These are phyloP conservation scores for Suillus subaureus DNA, from an alignment of 768 basidiomycete genomes.

Conservation along the genomic window DNA sequence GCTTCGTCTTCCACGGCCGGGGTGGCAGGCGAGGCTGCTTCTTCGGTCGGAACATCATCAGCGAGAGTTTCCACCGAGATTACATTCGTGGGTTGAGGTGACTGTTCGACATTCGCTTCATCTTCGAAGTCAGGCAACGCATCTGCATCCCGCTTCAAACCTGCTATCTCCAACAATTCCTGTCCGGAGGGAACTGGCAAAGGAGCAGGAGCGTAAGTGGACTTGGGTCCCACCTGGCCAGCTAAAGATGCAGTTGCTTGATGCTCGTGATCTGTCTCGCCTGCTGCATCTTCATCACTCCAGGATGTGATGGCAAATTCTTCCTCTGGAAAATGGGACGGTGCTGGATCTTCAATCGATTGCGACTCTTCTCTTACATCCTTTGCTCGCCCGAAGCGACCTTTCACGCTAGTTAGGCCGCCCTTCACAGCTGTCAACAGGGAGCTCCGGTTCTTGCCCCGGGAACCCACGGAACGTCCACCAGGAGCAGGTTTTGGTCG, in stretches of 20 bases:
- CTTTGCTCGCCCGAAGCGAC: conserved; percentile 34
- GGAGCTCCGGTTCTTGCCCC: conserved; percentile 48
- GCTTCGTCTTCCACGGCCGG: conserved; percentile 20
- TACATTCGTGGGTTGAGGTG: conserved; percentile 1
- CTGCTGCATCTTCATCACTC: conserved; percentile 22
- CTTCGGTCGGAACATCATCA: conserved; percentile 9
- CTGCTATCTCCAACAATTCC: conserved; percentile 56
- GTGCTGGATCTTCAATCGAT: conserved; percentile 20
- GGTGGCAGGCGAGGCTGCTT: conserved; percentile 13
- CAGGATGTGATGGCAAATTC: conserved; percentile 17
- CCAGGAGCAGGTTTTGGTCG: conserved; percentile 50
- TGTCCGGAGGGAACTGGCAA: conserved; percentile 36
- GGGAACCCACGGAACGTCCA: conserved; percentile 48
- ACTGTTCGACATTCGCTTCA: conserved; percentile 27
- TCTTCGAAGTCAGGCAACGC: conserved; percentile 62
- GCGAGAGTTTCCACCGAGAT: conserved; percentile 16
- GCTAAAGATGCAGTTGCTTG: conserved; percentile 11
- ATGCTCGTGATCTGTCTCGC: conserved; percentile 10
- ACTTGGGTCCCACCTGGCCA: neutral
- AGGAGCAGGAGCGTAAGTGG: neutral
- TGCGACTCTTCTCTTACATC: conserved; percentile 22
- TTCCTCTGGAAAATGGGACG: conserved; percentile 10
- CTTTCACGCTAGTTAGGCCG: conserved; percentile 50
- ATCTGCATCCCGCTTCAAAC: conserved; percentile 42
- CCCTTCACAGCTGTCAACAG: conserved; percentile 58